Evolutionary conservation across 2,329 filamentous ascomycete species (phyloP), one percentile per base, ranked within the genome.

Genomic region (Dothideomycetes sp.): DNA sequence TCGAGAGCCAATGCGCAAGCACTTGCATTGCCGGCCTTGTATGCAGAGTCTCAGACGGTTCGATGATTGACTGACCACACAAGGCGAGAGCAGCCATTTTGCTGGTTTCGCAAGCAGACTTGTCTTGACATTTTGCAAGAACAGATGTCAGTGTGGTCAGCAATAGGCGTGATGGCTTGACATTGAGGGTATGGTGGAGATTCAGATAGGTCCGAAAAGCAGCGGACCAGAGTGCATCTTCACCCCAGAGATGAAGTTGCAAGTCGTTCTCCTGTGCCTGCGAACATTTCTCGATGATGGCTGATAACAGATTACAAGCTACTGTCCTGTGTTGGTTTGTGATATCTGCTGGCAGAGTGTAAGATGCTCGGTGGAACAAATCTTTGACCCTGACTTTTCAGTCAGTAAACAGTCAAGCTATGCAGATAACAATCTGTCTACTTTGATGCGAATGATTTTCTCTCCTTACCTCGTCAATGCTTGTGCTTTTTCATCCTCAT

Each of bases 21-120:
- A 73, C 73, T 52, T 80, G 78, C 46, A 86, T 71, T 5, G 79
- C 75, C 24, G 81, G 81, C 55, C 85, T 85, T 28, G 78, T 76
- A 37, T 45, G 41, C n/a, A 27, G 32, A 20, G 47, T 46, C 27
- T 23, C 33, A 7, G 24, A 57, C 49, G 13, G 63, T 51, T 17
- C n/a, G n/a, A n/a, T n/a, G n/a, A n/a, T n/a, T n/a, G n/a, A n/a
- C n/a, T n/a, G n/a, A n/a, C n/a, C n/a, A n/a, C n/a, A n/a, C n/a
- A n/a, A n/a, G n/a, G n/a, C n/a, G n/a, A n/a, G n/a, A n/a, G n/a
- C n/a, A n/a, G n/a, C n/a, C n/a, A n/a, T n/a, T n/a, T n/a, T n/a
- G n/a, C n/a, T n/a, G 15, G 30, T 38, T 34, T 17, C 41, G 12
- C n/a, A 41, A 9, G 16, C 16, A 4, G 19, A 35, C 15, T 18